Evolutionary conservation across 352 stramenopile species (phyloP).

Genomic region (Phytophthora hibernalis): DNA sequence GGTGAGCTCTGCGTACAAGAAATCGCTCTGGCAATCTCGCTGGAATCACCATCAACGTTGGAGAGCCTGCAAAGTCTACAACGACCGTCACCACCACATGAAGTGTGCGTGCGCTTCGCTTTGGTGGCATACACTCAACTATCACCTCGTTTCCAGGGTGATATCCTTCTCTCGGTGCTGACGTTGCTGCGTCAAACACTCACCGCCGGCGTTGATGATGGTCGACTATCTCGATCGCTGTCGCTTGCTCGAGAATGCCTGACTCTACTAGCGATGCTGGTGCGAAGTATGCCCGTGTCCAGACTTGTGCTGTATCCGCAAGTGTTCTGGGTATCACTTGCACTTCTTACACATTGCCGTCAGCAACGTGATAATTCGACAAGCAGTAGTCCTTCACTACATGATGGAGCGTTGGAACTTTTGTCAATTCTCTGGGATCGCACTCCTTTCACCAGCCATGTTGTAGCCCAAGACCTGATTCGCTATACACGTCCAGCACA

Average conservation of each 20-base stretch:
- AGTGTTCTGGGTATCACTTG: constrained; percentile 75
- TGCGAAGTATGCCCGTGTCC: constrained; percentile 52
- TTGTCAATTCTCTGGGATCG: constrained; percentile 54
- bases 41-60: constrained; percentile 1
- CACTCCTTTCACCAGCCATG: constrained; percentile 52
- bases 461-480: constrained; percentile 54
- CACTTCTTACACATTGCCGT: constrained; percentile 68
- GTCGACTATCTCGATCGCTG: constrained; percentile 13
- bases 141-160: constrained; percentile 56
- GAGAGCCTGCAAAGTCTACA: constrained; percentile 14
- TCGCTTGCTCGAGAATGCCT: constrained; percentile 60
- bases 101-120: constrained; percentile 59
- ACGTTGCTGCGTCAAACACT: constrained; percentile 53
- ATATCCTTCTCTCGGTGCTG: constrained; percentile 65
- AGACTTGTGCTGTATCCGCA: constrained; percentile 79
- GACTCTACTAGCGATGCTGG: constrained; percentile 43
- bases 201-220: constrained; percentile 17
- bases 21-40: constrained; percentile 51
- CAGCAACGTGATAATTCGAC: constrained; percentile 19
- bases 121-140: constrained; percentile 61
- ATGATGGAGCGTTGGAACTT: constrained; percentile 45
- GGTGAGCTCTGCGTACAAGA: constrained; percentile 69
- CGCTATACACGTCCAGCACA: constrained; percentile 55
- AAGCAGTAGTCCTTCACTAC: constrained; percentile 19
- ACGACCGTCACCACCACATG: constrained; percentile 16